Percentiles rank a stretch among this genome's conserved stretches.
These are phyloP conservation scores for Dujonia santamariae DNA, from an alignment of 1,139 yeast genomes.

Conservation along the genomic window DNA sequence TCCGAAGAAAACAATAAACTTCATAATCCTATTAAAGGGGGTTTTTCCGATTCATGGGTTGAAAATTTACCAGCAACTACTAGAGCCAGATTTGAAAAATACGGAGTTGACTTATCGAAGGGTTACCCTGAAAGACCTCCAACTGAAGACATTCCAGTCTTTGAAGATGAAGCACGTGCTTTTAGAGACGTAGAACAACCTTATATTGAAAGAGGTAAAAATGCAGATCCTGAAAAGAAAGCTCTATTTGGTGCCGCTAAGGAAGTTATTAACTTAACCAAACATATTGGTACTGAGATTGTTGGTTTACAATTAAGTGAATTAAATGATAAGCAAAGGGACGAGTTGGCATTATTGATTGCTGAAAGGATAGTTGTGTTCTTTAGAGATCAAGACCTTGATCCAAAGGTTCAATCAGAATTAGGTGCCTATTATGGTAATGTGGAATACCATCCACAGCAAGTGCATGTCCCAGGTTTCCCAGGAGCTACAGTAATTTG, in stretches of 20 bases:
- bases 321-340: constrained; percentile 20
- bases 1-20: neutral
- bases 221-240: constrained; percentile 20
- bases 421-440: constrained; percentile 45
- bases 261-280: constrained; percentile 17
- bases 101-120: constrained; percentile 37
- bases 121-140: constrained; percentile 45
- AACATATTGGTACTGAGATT: constrained; percentile 20
- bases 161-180: constrained; percentile 15
- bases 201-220: constrained; percentile 16
- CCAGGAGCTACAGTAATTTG: constrained; percentile 19
- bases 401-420: constrained; percentile 43
- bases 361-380: constrained; percentile 53
- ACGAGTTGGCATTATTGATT: constrained; percentile 43
- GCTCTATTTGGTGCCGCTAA: constrained; percentile 19
- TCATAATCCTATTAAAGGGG: constrained; percentile 12
- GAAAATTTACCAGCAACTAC: constrained; percentile 33
- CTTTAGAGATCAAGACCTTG: constrained; percentile 45
- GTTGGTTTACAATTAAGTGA: constrained; percentile 19
- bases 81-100: constrained; percentile 27
- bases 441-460: constrained; percentile 48
- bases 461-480: constrained; percentile 36
- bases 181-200: constrained; percentile 15
- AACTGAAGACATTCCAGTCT: constrained; percentile 14
- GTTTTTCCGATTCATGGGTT: constrained; percentile 15